These are phyloP conservation scores for Podila minutissima DNA, from an alignment of 192 early-diverging fungal species.

Conservation along the genomic window DNA sequence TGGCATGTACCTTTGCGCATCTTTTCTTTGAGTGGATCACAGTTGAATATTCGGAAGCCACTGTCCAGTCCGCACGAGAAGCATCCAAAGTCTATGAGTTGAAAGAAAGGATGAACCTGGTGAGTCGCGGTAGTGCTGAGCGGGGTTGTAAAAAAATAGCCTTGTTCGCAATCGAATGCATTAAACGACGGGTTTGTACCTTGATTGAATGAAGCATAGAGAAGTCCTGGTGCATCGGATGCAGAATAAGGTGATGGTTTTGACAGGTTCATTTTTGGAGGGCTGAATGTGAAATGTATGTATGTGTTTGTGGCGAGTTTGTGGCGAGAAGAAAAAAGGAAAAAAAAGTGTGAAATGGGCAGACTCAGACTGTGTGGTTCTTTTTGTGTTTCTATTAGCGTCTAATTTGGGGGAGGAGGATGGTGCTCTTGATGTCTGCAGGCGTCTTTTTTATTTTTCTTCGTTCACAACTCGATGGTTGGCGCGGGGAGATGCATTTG, in stretches of 20 bases:
- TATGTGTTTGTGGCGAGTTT: neutral
- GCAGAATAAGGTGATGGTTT: conserved; percentile 57
- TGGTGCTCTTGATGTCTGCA: no score
- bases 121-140: neutral
- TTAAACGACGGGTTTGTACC: conserved; percentile 5
- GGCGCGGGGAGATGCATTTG: neutral
- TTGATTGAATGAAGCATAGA: conserved; percentile 86
- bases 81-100: conserved; percentile 72
- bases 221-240: conserved; percentile 68
- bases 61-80: conserved; percentile 84
- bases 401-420: no score
- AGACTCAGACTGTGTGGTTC: no score
- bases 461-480: no score
- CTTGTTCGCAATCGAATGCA: neutral
- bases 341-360: neutral
- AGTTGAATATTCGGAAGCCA: conserved; percentile 88
- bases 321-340: neutral
- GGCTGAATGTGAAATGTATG: neutral
- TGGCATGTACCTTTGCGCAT: conserved; percentile 67
- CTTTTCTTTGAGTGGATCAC: conserved; percentile 85
- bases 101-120: neutral
- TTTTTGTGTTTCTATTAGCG: no score
- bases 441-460: no score
- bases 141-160: no score
- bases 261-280: conserved; percentile 51